phyloP scores from a whole-genome alignment of 2,329 filamentous ascomycete genomes.

The Pezicula radicicola region DNA sequence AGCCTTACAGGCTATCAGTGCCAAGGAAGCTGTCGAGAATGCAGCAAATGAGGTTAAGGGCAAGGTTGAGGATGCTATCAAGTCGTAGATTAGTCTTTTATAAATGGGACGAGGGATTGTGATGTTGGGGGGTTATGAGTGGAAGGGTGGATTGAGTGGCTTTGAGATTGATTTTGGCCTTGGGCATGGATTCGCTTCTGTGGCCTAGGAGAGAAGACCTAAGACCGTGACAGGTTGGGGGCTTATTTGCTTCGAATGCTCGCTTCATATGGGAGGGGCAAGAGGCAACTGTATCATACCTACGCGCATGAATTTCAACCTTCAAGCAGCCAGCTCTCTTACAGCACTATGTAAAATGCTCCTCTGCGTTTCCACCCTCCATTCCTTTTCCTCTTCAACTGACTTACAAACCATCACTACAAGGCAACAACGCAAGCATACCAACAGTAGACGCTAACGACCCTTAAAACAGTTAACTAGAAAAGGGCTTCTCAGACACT shows the following conservation, averaged over 20 bases:
- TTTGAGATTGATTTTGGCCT: too few relatives aligned
- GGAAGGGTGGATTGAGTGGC: too few relatives aligned
- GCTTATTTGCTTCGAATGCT: neutral
- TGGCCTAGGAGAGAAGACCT: too few relatives aligned
- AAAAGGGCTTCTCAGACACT: too few relatives aligned
- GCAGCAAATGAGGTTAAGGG: conserved; percentile 25
- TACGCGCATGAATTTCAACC: neutral
- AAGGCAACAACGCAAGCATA: too few relatives aligned
- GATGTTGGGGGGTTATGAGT: neutral
- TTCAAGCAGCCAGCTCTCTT: neutral
- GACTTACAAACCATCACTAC: too few relatives aligned
- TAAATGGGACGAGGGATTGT: neutral
- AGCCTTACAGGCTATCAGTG: conserved; percentile 23
- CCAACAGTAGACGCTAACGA: too few relatives aligned
- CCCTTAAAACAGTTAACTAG: too few relatives aligned
- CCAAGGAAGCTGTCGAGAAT: conserved; percentile 18
- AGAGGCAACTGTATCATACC: neutral
- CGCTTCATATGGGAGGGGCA: neutral
- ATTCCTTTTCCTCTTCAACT: too few relatives aligned
- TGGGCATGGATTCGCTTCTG: too few relatives aligned
- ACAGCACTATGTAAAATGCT: neutral
- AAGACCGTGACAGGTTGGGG: too few relatives aligned
- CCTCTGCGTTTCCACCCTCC: too few relatives aligned
- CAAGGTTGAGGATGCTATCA: conserved; percentile 32
- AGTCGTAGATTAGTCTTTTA: conserved; percentile 23